Conservation (phyloP, 2,329 filamentous ascomycete species). For the Elsinoe australis region DNA sequence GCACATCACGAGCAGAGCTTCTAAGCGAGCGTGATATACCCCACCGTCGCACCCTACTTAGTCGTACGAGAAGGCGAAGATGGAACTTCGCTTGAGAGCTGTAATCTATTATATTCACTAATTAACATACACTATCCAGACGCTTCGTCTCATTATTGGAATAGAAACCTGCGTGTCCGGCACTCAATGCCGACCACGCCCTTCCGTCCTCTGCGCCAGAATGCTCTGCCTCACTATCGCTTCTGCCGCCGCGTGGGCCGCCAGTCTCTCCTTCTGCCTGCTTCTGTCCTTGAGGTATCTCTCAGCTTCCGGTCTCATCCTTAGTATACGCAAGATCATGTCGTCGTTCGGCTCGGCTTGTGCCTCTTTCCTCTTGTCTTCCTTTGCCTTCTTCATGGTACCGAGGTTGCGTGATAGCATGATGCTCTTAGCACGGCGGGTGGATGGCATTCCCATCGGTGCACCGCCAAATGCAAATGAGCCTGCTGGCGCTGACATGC, state of each 20-base stretch:
- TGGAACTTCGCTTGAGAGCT: not conserved
- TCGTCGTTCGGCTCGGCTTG: constrained; percentile 96
- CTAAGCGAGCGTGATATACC: constrained; percentile 1
- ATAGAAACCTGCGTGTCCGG: too few species aligned
- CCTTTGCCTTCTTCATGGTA: constrained; percentile 92
- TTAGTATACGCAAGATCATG: constrained; percentile 89
- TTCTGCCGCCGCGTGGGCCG: constrained; percentile 81
- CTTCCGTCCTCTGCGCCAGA: constrained; percentile 36
- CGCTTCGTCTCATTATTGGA: constrained; percentile 5
- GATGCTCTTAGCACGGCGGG: constrained; percentile 51
- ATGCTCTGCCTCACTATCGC: constrained; percentile 92
- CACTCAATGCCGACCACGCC: constrained; percentile 18
- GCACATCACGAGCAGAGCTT: not conserved
- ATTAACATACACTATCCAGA: constrained; percentile 7
- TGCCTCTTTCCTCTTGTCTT: constrained; percentile 89
- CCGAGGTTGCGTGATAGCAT: constrained; percentile 92
- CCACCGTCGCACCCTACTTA: not conserved
- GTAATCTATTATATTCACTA: constrained; percentile 8
- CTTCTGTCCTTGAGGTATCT: constrained; percentile 83
- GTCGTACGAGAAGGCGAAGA: constrained; percentile 2
- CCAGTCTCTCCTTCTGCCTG: constrained; percentile 86
- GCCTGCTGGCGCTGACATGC: constrained; percentile 58
- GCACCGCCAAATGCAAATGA: constrained; percentile 44
- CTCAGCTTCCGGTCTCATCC: constrained; percentile 88
- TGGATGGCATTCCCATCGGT: constrained; percentile 50